Evolutionary conservation across 192 early-diverging fungal genomes (phyloP).

Genomic region (Coemansia biformis): DNA sequence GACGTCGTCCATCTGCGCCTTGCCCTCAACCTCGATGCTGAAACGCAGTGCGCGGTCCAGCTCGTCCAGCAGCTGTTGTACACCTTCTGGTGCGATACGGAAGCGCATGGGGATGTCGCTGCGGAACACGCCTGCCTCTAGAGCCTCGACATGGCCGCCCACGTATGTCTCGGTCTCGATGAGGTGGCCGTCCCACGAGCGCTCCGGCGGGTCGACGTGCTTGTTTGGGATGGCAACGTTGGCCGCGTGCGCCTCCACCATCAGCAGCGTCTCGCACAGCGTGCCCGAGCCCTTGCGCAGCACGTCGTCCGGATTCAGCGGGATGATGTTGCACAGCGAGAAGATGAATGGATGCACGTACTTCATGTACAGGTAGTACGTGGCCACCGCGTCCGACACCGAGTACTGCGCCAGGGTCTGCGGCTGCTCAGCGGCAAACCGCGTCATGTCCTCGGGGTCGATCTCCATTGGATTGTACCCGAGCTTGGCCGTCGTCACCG

Average conservation of each 20-base stretch:
- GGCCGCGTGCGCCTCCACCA: conserved; percentile 89
- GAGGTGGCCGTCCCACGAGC: conserved; percentile 83
- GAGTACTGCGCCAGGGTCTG: conserved; percentile 95
- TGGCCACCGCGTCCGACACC: conserved; percentile 98
- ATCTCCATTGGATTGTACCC: conserved; percentile 98
- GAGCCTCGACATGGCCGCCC: conserved; percentile 96
- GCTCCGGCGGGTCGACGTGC: conserved; percentile 71
- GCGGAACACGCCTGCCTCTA: conserved; percentile 97
- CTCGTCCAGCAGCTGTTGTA: conserved; percentile 83
- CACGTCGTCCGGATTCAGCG: conserved; percentile 95
- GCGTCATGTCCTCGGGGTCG: conserved; percentile 98
- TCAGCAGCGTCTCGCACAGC: conserved; percentile 90
- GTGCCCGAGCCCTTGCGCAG: conserved; percentile 94
- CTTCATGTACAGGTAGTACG: conserved; percentile 99
- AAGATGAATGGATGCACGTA: conserved; percentile 99
- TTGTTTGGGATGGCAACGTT: conserved; percentile 97
- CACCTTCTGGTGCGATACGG: conserved; percentile 65
- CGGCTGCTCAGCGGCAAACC: conserved; percentile 85
- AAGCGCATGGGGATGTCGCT: conserved; percentile 81
- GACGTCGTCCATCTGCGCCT: conserved; percentile 71
- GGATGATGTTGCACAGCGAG: conserved; percentile 99
- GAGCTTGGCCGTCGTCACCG: conserved; percentile 91
- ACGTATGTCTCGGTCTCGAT: conserved; percentile 96
- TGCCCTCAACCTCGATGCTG: conserved; percentile 79
- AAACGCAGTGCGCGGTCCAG: conserved; percentile 86